Percentiles rank a stretch among this genome's conserved stretches.
Evolutionary conservation across 192 early-diverging fungal genomes (phyloP).

Genomic region (Backusella tarrabulga): DNA sequence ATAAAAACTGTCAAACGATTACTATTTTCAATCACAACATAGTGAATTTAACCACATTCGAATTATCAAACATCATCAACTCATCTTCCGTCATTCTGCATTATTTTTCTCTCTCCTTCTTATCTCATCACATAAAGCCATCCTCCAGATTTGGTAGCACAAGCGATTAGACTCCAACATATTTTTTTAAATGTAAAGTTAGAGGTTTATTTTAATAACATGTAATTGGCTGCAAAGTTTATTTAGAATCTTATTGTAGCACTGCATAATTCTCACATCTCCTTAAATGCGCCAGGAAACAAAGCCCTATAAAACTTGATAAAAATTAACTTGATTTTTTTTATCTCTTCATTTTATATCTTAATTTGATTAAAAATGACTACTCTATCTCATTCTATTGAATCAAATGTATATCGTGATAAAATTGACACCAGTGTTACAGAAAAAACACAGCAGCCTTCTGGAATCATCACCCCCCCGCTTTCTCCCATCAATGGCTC

Average conservation of each 20-base stretch:
- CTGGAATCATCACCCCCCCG: background rate
- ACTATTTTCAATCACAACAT: background rate
- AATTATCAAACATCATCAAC: background rate
- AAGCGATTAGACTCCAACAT: background rate
- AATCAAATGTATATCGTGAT: background rate
- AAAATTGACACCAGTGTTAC: background rate
- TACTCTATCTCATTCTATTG: background rate
- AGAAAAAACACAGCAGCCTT: background rate
- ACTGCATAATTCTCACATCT: background rate
- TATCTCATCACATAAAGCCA: background rate
- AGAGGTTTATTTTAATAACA: background rate
- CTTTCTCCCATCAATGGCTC: background rate
- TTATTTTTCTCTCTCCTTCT: background rate
- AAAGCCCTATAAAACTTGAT: background rate
- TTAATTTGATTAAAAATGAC: constrained; percentile 5
- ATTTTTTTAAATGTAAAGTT: background rate
- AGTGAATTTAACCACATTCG: background rate
- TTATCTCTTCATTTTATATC: background rate
- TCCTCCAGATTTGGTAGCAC: background rate
- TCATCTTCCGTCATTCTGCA: background rate
- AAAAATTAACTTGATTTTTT: background rate
- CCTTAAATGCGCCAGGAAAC: background rate
- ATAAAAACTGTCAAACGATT: background rate
- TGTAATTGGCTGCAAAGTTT: background rate
- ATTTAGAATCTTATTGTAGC: background rate